Evolutionary conservation across 345 rosid species (phyloP), one percentile per base, ranked within the genome.

Genomic region (Schrenkiella parvula): DNA sequence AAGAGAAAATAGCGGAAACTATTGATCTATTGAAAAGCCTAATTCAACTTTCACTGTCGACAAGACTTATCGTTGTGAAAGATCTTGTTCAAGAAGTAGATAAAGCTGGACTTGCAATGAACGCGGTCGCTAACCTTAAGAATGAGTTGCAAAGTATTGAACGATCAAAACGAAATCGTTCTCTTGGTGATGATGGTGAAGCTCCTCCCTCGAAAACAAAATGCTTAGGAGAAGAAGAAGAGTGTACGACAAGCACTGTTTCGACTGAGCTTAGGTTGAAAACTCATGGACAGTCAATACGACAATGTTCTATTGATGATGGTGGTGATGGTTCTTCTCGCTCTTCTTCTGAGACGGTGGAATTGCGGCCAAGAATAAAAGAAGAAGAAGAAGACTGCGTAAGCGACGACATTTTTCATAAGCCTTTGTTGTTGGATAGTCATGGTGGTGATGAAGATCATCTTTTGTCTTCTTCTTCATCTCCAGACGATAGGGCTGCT

Each of bases 401-500:
- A 18, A 26, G 38, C 60, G 71, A 32, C 17, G 56, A n/a, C 17
- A 35, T 19, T 23, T 2, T 1, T 0, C 4, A 8, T 19, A 10
- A 48, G 4, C 52, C 12, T 18, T n/a, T n/a, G n/a, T 8, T 66
- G 73, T 3, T 50, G 7, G 84, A 68, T 82, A 84, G 48, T 26
- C 46, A 37, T 18, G 39, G 60, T 21, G 46, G 19, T 0, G n/a
- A n/a, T n/a, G 54, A 37, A 81, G 0, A 86, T 82, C 39, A 69
- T 29, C 56, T 73, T 8, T 71, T 74, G 22, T 35, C 57, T 34
- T 51, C 32, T 47, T 46, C 74, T 29, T 66, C 48, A 14, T 50
- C 62, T 61, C 86, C 80, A n/a, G 92, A 88, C 28, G 86, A 80
- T 28, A 42, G 77, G 11, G 8, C 63, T 65, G 95, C 92, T 66